These are phyloP conservation scores for Cyberlindnera mississippiensis DNA, from an alignment of 805 yeast genomes.

Conservation along the genomic window DNA sequence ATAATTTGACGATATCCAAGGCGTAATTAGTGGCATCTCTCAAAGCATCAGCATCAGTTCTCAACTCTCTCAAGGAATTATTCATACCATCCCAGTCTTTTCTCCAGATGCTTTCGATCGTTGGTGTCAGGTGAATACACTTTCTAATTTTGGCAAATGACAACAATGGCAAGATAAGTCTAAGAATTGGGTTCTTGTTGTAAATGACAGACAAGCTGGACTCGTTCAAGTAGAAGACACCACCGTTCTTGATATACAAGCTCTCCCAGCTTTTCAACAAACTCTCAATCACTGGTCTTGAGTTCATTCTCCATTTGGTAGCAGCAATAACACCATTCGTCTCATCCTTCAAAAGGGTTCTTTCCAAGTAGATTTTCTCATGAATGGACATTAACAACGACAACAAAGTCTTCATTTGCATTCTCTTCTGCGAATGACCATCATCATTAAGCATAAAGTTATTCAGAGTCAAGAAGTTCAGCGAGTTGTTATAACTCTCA, in stretches of 20 bases:
- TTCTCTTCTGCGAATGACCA: constrained; percentile 30
- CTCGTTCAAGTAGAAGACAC: constrained; percentile 51
- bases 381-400: constrained; percentile 62
- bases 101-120: constrained; percentile 54
- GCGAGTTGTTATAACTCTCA: constrained; percentile 42
- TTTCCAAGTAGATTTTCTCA: constrained; percentile 57
- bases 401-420: constrained; percentile 47
- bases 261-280: constrained; percentile 67
- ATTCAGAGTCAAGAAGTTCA: constrained; percentile 42
- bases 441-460: constrained; percentile 37
- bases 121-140: constrained; percentile 57
- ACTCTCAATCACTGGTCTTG: constrained; percentile 54
- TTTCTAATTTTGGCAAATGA: constrained; percentile 65
- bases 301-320: constrained; percentile 61
- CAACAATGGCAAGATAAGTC: constrained; percentile 62
- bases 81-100: constrained; percentile 73
- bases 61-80: constrained; percentile 40
- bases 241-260: constrained; percentile 57
- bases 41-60: constrained; percentile 56
- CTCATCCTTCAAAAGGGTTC: constrained; percentile 35
- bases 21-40: constrained; percentile 60
- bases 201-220: constrained; percentile 40
- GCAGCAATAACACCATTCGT: constrained; percentile 42
- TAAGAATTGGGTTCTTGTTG: constrained; percentile 50
- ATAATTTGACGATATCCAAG: constrained; percentile 55